Percentiles rank a stretch among this genome's conserved stretches.
These are phyloP conservation scores for Aegilops bicornis DNA, from an alignment of 176 grass and related monocot genomes.

Conservation along the genomic window DNA sequence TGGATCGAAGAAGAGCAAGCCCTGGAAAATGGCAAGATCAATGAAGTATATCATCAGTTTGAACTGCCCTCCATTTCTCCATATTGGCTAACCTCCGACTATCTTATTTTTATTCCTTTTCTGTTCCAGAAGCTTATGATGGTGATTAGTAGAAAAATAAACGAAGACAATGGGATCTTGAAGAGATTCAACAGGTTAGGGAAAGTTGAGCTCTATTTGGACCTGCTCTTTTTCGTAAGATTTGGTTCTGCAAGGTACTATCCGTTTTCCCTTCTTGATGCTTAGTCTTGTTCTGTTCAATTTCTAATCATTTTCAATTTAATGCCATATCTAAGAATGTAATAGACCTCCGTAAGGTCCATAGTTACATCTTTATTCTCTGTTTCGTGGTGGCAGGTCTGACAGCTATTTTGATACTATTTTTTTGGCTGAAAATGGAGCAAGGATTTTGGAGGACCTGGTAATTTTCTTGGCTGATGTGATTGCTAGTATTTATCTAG, in stretches of 20 bases:
- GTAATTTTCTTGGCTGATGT: conserved; percentile 84
- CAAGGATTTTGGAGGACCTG: conserved; percentile 84
- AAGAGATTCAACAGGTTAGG: conserved; percentile 77
- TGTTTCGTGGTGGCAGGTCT: conserved; percentile 48
- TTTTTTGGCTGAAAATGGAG: conserved; percentile 66
- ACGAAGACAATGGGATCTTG: conserved; percentile 64
- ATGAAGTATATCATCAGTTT: conserved; percentile 45
- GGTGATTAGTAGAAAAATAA: conserved; percentile 59
- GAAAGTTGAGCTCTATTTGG: conserved; percentile 77
- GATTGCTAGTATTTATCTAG: conserved; percentile 83
- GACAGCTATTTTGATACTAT: conserved; percentile 64
- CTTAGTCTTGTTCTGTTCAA: neutral
- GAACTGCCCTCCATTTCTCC: neutral
- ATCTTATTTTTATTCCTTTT: conserved; percentile 37
- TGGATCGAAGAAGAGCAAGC: conserved; percentile 73
- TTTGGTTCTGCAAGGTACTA: conserved; percentile 87
- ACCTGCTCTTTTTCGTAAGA: conserved; percentile 78
- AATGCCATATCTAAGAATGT: neutral
- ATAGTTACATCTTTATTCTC: conserved; percentile 23
- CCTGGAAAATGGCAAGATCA: conserved; percentile 56
- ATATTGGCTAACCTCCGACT: neutral
- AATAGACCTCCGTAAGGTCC: neutral
- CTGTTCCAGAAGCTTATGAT: conserved; percentile 62
- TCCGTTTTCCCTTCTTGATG: neutral
- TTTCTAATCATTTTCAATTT: neutral